Evolutionary conservation across 1,139 yeast species (phyloP).

Genomic region (Torulaspora globosa): DNA sequence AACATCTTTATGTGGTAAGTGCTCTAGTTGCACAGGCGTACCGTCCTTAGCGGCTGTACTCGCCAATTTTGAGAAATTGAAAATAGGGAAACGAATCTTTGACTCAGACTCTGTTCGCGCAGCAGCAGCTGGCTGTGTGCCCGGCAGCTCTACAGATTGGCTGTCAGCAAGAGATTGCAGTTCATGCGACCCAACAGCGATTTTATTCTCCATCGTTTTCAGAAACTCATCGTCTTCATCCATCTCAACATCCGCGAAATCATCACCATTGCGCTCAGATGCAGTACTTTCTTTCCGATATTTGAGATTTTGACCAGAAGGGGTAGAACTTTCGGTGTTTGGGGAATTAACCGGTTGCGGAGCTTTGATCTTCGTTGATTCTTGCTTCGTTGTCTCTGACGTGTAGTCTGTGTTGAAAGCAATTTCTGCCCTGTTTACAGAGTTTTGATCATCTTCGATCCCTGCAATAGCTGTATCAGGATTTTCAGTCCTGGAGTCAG

Average conservation of each 20-base stretch:
- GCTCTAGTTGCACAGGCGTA: neutral
- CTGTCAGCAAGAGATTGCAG: neutral
- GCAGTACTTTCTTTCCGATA: neutral
- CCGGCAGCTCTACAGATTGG: neutral
- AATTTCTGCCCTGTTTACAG: too few species aligned
- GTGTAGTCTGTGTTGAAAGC: too few species aligned
- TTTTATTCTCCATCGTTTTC: conserved; percentile 6
- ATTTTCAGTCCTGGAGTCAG: too few species aligned
- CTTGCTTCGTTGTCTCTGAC: neutral
- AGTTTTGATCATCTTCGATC: too few species aligned
- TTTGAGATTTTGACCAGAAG: neutral
- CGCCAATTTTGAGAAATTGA: conserved; percentile 19
- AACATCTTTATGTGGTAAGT: neutral
- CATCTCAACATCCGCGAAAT: conserved; percentile 9
- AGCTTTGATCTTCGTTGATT: neutral
- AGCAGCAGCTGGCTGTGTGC: neutral
- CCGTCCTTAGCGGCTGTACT: too few species aligned
- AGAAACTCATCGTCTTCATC: conserved; percentile 11
- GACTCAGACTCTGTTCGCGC: conserved; percentile 3
- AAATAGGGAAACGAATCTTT: conserved; percentile 26
- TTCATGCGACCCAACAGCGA: neutral
- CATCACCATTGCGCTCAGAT: conserved; percentile 1
- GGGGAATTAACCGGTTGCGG: neutral
- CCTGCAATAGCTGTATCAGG: too few species aligned
- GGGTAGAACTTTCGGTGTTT: neutral